These are phyloP conservation scores for Zelopaecilomyces penicillatus DNA, from an alignment of 2,329 filamentous ascomycete species.

Conservation along the genomic window DNA sequence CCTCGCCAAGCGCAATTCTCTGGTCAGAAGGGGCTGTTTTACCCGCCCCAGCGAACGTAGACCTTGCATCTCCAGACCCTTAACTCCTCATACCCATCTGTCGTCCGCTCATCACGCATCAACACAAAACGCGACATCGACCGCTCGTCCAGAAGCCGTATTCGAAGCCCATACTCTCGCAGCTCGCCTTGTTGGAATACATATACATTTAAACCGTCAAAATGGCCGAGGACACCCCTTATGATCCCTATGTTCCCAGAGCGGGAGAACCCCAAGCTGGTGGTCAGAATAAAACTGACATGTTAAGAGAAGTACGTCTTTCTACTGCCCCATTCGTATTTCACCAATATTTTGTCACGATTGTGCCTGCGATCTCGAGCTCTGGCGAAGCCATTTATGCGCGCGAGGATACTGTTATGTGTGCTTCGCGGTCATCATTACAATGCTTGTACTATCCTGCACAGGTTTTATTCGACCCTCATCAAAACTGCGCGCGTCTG, in stretches of 20 bases:
- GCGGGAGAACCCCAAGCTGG: slow-evolving; percentile 35
- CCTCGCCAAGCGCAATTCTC: slow-evolving; percentile 15
- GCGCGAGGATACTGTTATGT: no score
- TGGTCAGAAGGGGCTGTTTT: slow-evolving; percentile 4
- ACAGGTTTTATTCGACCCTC: no score
- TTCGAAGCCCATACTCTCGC: background rate
- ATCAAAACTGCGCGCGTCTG: no score
- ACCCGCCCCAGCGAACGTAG: slow-evolving; percentile 4
- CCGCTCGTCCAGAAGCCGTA: slow-evolving; percentile 3
- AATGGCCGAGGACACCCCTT: slow-evolving; percentile 57
- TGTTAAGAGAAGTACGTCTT: background rate
- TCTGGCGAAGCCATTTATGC: no score
- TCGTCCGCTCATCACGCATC: slow-evolving; percentile 14
- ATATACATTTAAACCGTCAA: slow-evolving; percentile 12
- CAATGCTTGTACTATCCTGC: no score
- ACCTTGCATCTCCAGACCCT: slow-evolving; percentile 13
- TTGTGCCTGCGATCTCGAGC: no score
- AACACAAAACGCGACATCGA: slow-evolving; percentile 13
- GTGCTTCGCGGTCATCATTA: no score
- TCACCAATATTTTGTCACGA: no score
- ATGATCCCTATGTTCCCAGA: slow-evolving; percentile 83
- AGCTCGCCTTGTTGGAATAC: background rate
- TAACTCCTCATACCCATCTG: slow-evolving; percentile 5
- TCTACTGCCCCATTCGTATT: background rate
- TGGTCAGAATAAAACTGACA: background rate